Base-by-base conservation (phyloP, 2,329 filamentous ascomycete species). In the Paramyrothecium sp. region DNA sequence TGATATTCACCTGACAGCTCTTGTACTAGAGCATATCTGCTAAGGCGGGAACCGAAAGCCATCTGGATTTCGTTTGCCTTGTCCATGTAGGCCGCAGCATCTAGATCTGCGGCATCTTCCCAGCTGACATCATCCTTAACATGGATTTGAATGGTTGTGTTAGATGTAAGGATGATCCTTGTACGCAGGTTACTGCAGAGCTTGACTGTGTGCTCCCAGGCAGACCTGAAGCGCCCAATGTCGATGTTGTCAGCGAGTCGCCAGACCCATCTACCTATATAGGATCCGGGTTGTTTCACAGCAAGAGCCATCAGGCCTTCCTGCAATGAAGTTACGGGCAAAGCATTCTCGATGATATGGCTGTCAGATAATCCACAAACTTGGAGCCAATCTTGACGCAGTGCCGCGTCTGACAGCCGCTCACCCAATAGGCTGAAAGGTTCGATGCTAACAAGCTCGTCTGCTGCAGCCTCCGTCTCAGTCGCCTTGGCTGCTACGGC, bases 401-500 rank as follows among this genome's bases (percentile, higher is more conserved):
- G 19, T 3, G 21, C 48, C 17, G 11, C 48, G 13, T 11, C 21
- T 3, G 8, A 2, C 3, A 16, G 17, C n/a, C 21, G 2, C 17
- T 30, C 2, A 19, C 23, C 17, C 22, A 51, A 19, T 34, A 58
- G 13, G 16, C 48, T 52, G 38, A 58, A 58, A 3, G 53, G 34
- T 20, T 33, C 30, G 53, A 41, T 30, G 20, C 3, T n/a, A 16
- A 3, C 13, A n/a, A 19, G n/a, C 26, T 19, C 5, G 19, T 48
- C 41, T 26, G 11, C 22, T 2, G n/a, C 3, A 7, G 10, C 30
- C 49, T 16, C 20, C 34, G 19, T n/a, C 30, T 19, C 26, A 10
- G 8, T 23, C 21, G 22, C 49, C 3, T 23, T 49, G 10, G 67
- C 60, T 1, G 77, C 76, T 75, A 79, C 77, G 10, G 73, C 70